phyloP scores from a whole-genome alignment of 805 yeast genomes.

The Wickerhamomyces bisporus region DNA sequence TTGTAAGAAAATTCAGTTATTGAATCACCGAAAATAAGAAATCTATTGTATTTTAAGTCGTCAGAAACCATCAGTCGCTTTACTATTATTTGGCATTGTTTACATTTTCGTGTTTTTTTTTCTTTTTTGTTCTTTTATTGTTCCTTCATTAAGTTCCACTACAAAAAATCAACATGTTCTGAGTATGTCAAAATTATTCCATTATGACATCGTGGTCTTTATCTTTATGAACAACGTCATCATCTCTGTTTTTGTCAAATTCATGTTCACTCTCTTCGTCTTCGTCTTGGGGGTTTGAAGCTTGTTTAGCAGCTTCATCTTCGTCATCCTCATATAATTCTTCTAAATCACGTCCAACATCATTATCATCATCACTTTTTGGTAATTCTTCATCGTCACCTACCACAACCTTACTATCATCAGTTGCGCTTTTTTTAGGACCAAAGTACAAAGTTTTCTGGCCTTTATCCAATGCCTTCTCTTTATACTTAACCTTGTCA shows the following conservation, averaged over 20 bases:
- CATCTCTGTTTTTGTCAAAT: background rate
- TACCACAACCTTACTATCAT: conserved; percentile 1
- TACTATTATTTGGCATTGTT: no score
- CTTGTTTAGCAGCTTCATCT: conserved; percentile 10
- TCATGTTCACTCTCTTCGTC: conserved; percentile 1
- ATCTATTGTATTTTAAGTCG: conserved; percentile 28
- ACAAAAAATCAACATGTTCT: no score
- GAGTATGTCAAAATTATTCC: no score
- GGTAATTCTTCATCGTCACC: conserved; percentile 20
- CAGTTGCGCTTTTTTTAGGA: conserved; percentile 2
- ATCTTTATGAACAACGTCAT: conserved; percentile 9
- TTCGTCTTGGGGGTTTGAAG: conserved; percentile 7
- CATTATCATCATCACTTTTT: conserved; percentile 20
- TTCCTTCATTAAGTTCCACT: no score
- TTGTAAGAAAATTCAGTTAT: conserved; percentile 52
- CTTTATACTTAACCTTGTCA: conserved; percentile 30
- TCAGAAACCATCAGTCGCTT: no score
- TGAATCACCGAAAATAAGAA: conserved; percentile 68
- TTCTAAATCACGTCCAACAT: conserved; percentile 14
- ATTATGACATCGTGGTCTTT: conserved; percentile 22
- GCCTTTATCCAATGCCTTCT: conserved; percentile 30
- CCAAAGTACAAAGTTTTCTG: conserved; percentile 35
- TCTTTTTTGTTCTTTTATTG: no score
- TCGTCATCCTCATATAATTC: conserved; percentile 6
- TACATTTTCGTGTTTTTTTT: no score